Evolutionary conservation across 306 rosid genomes (phyloP).

Genomic region (Gastrolobium villosum): DNA sequence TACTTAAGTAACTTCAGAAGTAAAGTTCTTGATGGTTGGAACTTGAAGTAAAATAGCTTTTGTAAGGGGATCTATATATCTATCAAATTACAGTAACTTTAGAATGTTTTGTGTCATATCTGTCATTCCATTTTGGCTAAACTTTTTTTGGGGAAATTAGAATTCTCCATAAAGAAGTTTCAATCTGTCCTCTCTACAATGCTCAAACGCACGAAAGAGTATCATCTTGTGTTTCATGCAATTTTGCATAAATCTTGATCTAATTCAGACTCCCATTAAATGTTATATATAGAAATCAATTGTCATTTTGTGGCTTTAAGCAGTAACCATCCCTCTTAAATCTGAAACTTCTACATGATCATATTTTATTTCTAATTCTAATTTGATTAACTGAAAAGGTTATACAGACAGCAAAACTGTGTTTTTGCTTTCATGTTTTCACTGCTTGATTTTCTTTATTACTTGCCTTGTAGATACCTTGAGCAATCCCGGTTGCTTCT

Average conservation of each 20-base stretch:
- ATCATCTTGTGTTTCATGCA: conserved; percentile 28
- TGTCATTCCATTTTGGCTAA: conserved; percentile 24
- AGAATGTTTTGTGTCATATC: conserved; percentile 25
- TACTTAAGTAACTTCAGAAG: background rate
- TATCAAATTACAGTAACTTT: background rate
- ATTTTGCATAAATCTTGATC: background rate
- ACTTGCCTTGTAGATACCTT: conserved; percentile 43
- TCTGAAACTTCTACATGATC: conserved; percentile 10
- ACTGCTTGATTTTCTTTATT: conserved; percentile 31
- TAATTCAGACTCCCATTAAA: background rate
- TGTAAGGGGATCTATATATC: background rate
- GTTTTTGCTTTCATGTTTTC: background rate
- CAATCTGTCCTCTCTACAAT: background rate
- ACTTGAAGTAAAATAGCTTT: background rate
- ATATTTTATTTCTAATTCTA: background rate
- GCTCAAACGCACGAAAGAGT: conserved; percentile 8
- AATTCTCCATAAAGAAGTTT: background rate
- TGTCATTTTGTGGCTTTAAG: background rate
- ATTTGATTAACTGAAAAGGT: background rate
- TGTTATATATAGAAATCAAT: background rate
- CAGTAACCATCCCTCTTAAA: background rate
- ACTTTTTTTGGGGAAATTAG: background rate
- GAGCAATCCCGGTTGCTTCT: conserved; percentile 41
- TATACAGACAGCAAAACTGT: background rate
- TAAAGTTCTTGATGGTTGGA: conserved; percentile 2